A percentile compares a stretch with the other conserved stretches of the same genome.
Conservation (phyloP, 352 stramenopile species). For the Phytophthora ramorum region DNA sequence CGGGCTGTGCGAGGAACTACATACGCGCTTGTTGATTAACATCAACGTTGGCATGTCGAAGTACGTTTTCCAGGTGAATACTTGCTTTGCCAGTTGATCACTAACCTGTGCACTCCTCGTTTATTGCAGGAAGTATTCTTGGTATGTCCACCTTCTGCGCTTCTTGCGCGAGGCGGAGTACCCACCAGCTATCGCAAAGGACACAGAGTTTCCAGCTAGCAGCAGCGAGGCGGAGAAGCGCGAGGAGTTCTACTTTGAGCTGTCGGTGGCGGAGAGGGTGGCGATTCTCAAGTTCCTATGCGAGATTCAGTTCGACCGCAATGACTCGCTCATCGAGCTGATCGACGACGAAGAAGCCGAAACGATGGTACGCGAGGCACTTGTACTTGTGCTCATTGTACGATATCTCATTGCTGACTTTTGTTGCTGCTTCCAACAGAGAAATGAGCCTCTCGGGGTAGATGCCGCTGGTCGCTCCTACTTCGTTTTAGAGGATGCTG, state of each 20-base stretch:
- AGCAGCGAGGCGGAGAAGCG: conserved; percentile 30
- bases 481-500: conserved; percentile 68
- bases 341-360: conserved; percentile 64
- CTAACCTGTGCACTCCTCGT: conserved; percentile 5
- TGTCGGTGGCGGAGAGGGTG: conserved; percentile 49
- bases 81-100: background rate
- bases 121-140: conserved; percentile 47
- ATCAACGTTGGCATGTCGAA: conserved; percentile 54
- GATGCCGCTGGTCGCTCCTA: conserved; percentile 62
- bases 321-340: conserved; percentile 59
- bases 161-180: conserved; percentile 54
- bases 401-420: background rate
- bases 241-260: conserved; percentile 55
- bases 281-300: conserved; percentile 67
- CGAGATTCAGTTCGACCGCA: conserved; percentile 73
- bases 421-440: conserved; percentile 33
- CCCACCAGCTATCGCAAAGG: conserved; percentile 23
- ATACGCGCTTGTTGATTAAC: conserved; percentile 55
- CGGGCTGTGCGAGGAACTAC: conserved; percentile 50
- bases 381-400: background rate
- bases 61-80: conserved; percentile 32
- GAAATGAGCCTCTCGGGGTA: conserved; percentile 52
- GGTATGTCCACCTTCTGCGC: conserved; percentile 51
- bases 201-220: conserved; percentile 16
- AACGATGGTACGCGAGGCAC: conserved; percentile 36